Percentiles rank a stretch among this genome's conserved stretches.
phyloP scores from a whole-genome alignment of 352 stramenopile species.

The Phytophthora kernoviae region DNA sequence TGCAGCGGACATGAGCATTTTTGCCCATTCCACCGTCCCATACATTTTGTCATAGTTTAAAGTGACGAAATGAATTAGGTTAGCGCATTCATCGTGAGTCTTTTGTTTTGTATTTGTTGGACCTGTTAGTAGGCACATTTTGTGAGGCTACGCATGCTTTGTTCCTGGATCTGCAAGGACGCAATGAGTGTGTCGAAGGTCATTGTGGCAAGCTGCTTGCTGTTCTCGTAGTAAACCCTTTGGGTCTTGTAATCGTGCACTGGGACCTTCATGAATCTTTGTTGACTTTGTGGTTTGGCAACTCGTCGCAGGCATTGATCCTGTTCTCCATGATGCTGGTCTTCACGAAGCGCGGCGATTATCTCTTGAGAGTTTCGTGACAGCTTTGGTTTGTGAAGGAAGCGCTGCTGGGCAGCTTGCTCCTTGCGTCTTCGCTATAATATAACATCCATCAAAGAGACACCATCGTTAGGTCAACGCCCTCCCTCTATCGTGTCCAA shows the following conservation, averaged over 20 bases:
- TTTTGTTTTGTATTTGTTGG: conserved; percentile 3
- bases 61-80: conserved; percentile 47
- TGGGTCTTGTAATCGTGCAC: conserved; percentile 11
- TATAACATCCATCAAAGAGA: conserved; percentile 1
- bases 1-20: conserved; percentile 29
- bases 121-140: conserved; percentile 9
- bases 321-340: conserved; percentile 16
- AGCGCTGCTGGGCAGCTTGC: conserved; percentile 15
- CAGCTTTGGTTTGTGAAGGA: conserved; percentile 32
- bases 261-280: not conserved
- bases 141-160: conserved; percentile 8
- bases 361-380: conserved; percentile 35
- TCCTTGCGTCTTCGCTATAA: conserved; percentile 9
- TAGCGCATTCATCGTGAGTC: conserved; percentile 16
- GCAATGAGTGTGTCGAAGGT: conserved; percentile 7
- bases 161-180: conserved; percentile 14
- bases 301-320: conserved; percentile 5
- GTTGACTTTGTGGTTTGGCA: conserved; percentile 6
- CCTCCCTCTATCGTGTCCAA: not conserved
- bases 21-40: conserved; percentile 36
- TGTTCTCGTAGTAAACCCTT: not conserved
- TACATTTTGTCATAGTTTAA: conserved; percentile 35
- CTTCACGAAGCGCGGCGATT: conserved; percentile 15
- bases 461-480: not conserved
- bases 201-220: not conserved